Evolutionary conservation across 169 alveolate genomes (phyloP).

Genomic region (Plasmodium vivax): DNA sequence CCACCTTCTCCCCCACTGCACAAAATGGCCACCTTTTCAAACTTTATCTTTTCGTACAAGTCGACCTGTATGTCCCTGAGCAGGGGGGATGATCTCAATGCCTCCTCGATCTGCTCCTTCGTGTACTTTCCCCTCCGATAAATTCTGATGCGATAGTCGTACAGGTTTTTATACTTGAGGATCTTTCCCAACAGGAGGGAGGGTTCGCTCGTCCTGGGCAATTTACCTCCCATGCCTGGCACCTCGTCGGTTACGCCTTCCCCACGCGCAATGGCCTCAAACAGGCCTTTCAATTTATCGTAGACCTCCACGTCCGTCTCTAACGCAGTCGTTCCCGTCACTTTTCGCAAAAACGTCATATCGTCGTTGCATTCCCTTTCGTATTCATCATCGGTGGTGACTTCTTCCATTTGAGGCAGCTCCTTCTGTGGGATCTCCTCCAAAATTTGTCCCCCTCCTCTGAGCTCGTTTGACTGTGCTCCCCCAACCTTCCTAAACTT

Average conservation of each 20-base stretch:
- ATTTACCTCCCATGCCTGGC: not conserved
- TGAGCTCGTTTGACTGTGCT: not conserved
- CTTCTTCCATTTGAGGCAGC: slow-evolving; percentile 50
- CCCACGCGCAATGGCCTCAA: slow-evolving; percentile 1
- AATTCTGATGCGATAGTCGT: slow-evolving; percentile 34
- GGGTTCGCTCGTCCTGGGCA: not conserved
- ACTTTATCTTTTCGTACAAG: slow-evolving; percentile 41
- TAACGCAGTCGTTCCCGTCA: slow-evolving; percentile 28
- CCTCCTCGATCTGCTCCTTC: slow-evolving; percentile 78
- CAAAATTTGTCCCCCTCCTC: no score
- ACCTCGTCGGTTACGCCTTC: not conserved
- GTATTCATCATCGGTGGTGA: slow-evolving; percentile 18
- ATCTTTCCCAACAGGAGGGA: slow-evolving; percentile 7
- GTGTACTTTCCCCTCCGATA: slow-evolving; percentile 64
- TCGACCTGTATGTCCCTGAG: slow-evolving; percentile 79
- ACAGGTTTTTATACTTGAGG: slow-evolving; percentile 30
- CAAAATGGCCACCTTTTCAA: slow-evolving; percentile 11
- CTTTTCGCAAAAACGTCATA: slow-evolving; percentile 53
- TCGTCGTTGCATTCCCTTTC: slow-evolving; percentile 30
- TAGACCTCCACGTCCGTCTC: slow-evolving; percentile 28
- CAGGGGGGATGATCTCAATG: slow-evolving; percentile 75
- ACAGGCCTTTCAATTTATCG: slow-evolving; percentile 1
- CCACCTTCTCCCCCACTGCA: not conserved
- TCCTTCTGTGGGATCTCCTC: not conserved
- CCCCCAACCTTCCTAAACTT: not conserved